Evolutionary conservation across 768 basidiomycete genomes (phyloP).

Genomic region (Lepiota brunneoincarnata): DNA sequence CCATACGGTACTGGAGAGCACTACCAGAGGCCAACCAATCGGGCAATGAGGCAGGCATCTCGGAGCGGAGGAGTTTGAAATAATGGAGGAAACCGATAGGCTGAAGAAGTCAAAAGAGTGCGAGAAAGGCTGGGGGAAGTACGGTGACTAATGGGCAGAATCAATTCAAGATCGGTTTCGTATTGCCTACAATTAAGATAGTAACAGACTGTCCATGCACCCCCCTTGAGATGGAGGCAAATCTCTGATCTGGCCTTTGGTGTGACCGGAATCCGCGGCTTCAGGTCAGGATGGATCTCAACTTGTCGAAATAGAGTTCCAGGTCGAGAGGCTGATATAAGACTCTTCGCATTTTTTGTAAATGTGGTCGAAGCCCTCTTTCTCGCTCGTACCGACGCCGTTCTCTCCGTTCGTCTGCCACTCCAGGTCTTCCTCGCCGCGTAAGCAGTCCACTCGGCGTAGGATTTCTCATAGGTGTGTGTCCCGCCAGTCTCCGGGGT

Average conservation of each 20-base stretch:
- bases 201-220: neutral
- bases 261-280: constrained; percentile 28
- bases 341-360: constrained; percentile 11
- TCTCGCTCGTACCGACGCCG: neutral
- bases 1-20: constrained; percentile 34
- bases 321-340: constrained; percentile 22
- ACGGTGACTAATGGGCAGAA: constrained; percentile 15
- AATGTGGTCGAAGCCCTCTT: constrained; percentile 6
- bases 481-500: neutral
- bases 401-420: neutral
- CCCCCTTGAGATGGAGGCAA: constrained; percentile 22
- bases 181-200: constrained; percentile 9
- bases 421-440: neutral
- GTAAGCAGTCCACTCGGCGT: neutral
- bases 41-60: constrained; percentile 37
- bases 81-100: constrained; percentile 40
- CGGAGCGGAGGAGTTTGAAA: constrained; percentile 45
- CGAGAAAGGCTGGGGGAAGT: constrained; percentile 28
- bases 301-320: constrained; percentile 26
- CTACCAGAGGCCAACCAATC: constrained; percentile 37
- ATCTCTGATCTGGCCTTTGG: constrained; percentile 26
- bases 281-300: constrained; percentile 16
- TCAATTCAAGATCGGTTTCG: constrained; percentile 15
- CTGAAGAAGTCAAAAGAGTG: constrained; percentile 25
- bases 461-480: constrained; percentile 1